Percentiles rank a stretch among this genome's conserved stretches.
These are phyloP conservation scores for Sphagnum fallax DNA, from an alignment of 228 moss, liverwort and hornwort genomes.

Conservation along the genomic window DNA sequence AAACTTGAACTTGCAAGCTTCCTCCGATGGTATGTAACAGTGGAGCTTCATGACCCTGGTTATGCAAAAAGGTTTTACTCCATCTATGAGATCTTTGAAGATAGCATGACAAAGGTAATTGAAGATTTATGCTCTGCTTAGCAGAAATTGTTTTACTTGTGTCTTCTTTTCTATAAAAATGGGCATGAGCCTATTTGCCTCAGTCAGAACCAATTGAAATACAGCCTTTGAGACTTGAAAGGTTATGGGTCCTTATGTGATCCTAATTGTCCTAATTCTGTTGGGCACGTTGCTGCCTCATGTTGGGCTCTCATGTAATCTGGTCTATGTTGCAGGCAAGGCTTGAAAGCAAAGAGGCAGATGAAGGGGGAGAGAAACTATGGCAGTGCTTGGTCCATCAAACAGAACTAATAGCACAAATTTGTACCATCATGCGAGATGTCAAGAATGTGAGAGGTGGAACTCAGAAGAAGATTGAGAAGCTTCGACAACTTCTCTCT, in stretches of 20 bases:
- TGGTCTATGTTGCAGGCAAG: conserved; percentile 20
- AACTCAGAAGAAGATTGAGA: conserved; percentile 87
- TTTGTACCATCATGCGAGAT: conserved; percentile 95
- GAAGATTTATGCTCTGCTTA: background rate
- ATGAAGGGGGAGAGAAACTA: conserved; percentile 70
- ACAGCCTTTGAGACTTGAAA: too few relatives aligned
- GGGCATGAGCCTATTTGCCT: too few relatives aligned
- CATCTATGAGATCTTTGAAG: conserved; percentile 81
- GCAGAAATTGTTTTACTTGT: too few relatives aligned
- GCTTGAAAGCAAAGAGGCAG: conserved; percentile 26
- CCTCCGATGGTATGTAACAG: conserved; percentile 90
- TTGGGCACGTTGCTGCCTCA: too few relatives aligned
- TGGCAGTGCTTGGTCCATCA: conserved; percentile 87
- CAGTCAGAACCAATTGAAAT: too few relatives aligned
- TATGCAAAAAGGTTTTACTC: conserved; percentile 91
- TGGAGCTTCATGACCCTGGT: conserved; percentile 85
- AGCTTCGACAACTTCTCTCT: conserved; percentile 79
- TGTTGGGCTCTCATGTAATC: too few relatives aligned
- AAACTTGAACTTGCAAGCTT: conserved; percentile 92
- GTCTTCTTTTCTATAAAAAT: too few relatives aligned
- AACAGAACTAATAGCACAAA: conserved; percentile 86
- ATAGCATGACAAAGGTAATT: conserved; percentile 60
- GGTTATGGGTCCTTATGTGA: background rate
- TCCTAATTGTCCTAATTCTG: background rate
- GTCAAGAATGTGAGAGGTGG: conserved; percentile 93